Base-by-base conservation (phyloP, 768 basidiomycete genomes). In the Zangia roseola region DNA sequence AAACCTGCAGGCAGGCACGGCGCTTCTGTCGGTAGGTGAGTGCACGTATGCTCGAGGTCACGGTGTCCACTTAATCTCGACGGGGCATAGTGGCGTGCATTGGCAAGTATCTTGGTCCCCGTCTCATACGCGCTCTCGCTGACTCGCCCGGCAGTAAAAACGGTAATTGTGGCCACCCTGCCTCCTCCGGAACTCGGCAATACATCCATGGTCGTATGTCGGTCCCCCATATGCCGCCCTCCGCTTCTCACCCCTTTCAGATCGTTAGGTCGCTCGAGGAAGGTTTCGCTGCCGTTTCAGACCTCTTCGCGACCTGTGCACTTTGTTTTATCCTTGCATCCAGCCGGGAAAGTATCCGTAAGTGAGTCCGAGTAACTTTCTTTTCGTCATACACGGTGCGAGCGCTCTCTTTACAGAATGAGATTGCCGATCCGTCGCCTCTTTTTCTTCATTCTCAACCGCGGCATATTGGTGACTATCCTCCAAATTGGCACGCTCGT, bases 271-370 rank as follows among this genome's bases (percentile, higher is more conserved):
- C 28, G n/a, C 12, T 45, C 10, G 43, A 53, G 16, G 43, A 53
- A 36, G 37, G 39, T 25, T 30, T 45, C 9, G 26, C 38, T 13
- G 13, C 44, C 21, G 19, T 53, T 31, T 36, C 46, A 1, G 52
- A 53, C 8, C 41, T 49, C 19, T 44, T 48, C 23, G 20, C 39
- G 26, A 53, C 52, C 10, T 45, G 39, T n/a, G 33, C 39, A 31
- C 30, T 45, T 3, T 38, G 25, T 26, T 20, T 14, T 24, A 45
- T 43, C 31, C 36, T 46, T 24, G 17, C 42, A 1, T 54, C 38
- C 12, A 28, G 31, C 10, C 12, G 10, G 5, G 41, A 28, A 12
- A 41, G 35, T 20, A 6, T 30, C 24, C 33, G 36, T 26, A 40
- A 37, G 50, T 52, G n/a, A n/a, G n/a, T n/a, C n/a, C 7, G 20